phyloP scores from a whole-genome alignment of 73 alveolate genomes.

The Loxodes magnus region DNA sequence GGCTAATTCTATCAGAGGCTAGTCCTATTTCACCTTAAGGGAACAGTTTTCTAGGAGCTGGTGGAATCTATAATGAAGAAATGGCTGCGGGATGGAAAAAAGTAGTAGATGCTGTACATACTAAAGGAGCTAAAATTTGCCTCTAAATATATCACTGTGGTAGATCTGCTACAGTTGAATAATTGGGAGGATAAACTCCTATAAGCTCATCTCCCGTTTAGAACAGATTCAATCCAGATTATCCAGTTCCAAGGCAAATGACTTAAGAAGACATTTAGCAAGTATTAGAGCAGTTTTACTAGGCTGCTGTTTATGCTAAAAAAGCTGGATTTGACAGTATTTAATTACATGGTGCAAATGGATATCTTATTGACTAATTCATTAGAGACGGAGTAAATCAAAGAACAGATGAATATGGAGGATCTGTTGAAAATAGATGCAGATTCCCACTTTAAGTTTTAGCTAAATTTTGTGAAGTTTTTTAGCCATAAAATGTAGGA shows the following conservation, averaged over 20 bases:
- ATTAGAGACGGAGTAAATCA: conserved; percentile 29
- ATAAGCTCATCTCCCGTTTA: conserved; percentile 8
- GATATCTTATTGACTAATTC: conserved; percentile 38
- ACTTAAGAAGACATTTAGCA: conserved; percentile 23
- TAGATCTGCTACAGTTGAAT: conserved; percentile 7
- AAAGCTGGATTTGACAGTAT: conserved; percentile 75
- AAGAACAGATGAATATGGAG: conserved; percentile 70
- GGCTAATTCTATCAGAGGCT: too few species aligned
- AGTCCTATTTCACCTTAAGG: conserved; percentile 8
- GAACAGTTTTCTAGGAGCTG: conserved; percentile 17
- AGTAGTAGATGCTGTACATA: conserved; percentile 18
- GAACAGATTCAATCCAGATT: neutral
- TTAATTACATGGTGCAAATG: conserved; percentile 56
- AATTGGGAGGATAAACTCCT: neutral
- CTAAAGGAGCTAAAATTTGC: conserved; percentile 20
- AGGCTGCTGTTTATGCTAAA: conserved; percentile 54
- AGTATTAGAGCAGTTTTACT: conserved; percentile 33
- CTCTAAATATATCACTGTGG: conserved; percentile 25
- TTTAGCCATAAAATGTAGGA: neutral
- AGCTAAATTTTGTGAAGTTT: conserved; percentile 45
- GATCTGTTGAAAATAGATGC: too few species aligned
- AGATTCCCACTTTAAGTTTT: conserved; percentile 35
- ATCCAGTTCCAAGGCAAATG: conserved; percentile 15
- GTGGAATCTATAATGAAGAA: too few species aligned
- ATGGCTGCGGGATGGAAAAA: conserved; percentile 25